Evolutionary conservation across 805 yeast species (phyloP), one percentile per base, ranked within the genome.

Genomic region (Candida ipomoeae): DNA sequence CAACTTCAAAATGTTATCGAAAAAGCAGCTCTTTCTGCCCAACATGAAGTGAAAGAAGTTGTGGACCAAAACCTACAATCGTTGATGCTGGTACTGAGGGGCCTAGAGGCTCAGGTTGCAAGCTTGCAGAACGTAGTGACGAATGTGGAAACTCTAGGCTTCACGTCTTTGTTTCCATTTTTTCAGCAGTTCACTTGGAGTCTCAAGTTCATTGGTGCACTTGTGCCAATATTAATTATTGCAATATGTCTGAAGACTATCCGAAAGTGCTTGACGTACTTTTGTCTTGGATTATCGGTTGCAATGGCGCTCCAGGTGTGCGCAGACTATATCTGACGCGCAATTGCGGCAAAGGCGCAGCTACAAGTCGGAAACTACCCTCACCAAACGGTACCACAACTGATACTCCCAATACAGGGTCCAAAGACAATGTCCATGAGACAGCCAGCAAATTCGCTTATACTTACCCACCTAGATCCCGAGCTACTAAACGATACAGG

Each of bases 401-500:
- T 8, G 5, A 13, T 37, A 10, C 40, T 5, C 15, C 23, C 40
- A 13, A 8, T 6, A 7, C 40, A 37, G 15, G 11, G 8, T 17
- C 11, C 15, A 15, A 31, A 31, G 15, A 41, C n/a, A 6, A 40
- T 6, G 34, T 21, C 21, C 5, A 42, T 33, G 45, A 42, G 38
- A 14, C 3, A 35, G 7, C 59, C 60, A n/a, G 53, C 61, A 35
- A 73, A 73, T 49, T 67, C 76, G 3, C 59, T 73, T 18, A 72
- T 73, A 15, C 48, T 73, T 15, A 69, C 75, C 17, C 55, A 65
- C 18, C 56, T 67, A 14, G 48, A 61, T 3, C 55, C 54, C 2
- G 56, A 54, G 5, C 40, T 64, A 13, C 54, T 67, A n/a, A 26
- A 51, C 2, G 58, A 67, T 40, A 74, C 77, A 2, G 51, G 54